phyloP scores from a whole-genome alignment of 1,139 yeast species.

The Hansenula anomala region DNA sequence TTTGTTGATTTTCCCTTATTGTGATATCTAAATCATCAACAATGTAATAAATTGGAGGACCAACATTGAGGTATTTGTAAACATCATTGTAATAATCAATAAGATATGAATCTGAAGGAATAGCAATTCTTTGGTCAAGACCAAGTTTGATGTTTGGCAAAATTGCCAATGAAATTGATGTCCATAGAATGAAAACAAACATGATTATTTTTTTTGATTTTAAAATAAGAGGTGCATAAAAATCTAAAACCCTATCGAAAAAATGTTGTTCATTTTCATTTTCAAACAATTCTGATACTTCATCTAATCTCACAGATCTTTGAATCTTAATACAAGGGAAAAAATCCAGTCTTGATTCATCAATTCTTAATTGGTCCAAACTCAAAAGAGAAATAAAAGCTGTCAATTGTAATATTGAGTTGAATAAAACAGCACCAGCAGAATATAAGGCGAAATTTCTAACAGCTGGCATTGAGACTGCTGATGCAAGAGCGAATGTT shows the following conservation, averaged over 20 bases:
- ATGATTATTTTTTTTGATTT: constrained; percentile 44
- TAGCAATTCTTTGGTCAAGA: constrained; percentile 82
- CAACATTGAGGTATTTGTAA: constrained; percentile 69
- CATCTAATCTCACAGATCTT: constrained; percentile 16
- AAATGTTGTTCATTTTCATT: constrained; percentile 20
- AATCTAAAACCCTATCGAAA: constrained; percentile 36
- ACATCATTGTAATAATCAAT: constrained; percentile 76
- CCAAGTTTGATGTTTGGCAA: constrained; percentile 73
- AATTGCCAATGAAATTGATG: constrained; percentile 62
- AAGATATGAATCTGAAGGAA: constrained; percentile 78
- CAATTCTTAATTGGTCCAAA: constrained; percentile 61
- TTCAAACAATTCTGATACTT: constrained; percentile 19
- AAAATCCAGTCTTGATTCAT: constrained; percentile 54
- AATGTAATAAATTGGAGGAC: constrained; percentile 90
- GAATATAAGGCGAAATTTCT: constrained; percentile 88
- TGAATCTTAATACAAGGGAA: constrained; percentile 42
- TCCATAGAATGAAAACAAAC: constrained; percentile 51
- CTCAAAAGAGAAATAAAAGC: constrained; percentile 71
- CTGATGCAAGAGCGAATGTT: constrained; percentile 74
- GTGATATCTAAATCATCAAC: constrained; percentile 64
- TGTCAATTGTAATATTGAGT: constrained; percentile 76
- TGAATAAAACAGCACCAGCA: constrained; percentile 78
- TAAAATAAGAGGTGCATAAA: constrained; percentile 58
- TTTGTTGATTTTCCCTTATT: constrained; percentile 54
- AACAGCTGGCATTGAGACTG: constrained; percentile 94